Percentiles rank a stretch among this genome's conserved stretches.
Evolutionary conservation across 2,329 filamentous ascomycete genomes (phyloP).

Genomic region (Colletotrichum sp.): DNA sequence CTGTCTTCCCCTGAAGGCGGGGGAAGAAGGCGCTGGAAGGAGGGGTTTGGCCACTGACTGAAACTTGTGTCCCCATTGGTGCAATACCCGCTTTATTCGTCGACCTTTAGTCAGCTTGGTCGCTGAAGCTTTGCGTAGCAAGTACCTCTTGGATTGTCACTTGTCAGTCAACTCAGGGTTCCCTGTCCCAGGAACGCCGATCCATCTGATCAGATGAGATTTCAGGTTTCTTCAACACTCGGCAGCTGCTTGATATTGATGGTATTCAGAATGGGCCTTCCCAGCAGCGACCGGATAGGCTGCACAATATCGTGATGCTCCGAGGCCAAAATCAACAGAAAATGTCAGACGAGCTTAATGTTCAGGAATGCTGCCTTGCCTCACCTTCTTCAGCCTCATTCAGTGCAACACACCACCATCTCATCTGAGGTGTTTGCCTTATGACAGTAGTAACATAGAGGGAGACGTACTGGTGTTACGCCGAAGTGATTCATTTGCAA

Average conservation of each 20-base stretch:
- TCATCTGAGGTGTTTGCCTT: background rate
- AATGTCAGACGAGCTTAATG: background rate
- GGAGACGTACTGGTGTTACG: background rate
- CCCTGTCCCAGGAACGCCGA: background rate
- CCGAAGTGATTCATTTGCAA: background rate
- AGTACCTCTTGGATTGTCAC: background rate
- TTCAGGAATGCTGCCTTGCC: background rate
- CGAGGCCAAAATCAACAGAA: background rate
- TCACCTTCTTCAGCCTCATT: background rate
- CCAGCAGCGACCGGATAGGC: background rate
- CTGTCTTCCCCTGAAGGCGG: background rate
- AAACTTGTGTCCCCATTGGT: background rate
- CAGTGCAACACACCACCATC: background rate
- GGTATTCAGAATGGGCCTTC: background rate
- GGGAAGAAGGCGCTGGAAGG: constrained; percentile 1
- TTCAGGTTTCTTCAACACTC: background rate
- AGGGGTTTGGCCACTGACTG: background rate
- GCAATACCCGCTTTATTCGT: background rate
- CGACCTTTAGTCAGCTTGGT: background rate
- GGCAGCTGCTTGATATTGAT: background rate
- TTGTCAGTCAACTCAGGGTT: background rate
- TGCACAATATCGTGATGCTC: background rate
- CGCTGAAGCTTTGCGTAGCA: too few species aligned
- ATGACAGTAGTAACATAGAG: background rate
- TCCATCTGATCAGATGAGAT: background rate